Percentiles rank a stretch among this genome's conserved stretches.
Evolutionary conservation across 2,329 filamentous ascomycete genomes (phyloP).

Genomic region (Fusarium sp.): DNA sequence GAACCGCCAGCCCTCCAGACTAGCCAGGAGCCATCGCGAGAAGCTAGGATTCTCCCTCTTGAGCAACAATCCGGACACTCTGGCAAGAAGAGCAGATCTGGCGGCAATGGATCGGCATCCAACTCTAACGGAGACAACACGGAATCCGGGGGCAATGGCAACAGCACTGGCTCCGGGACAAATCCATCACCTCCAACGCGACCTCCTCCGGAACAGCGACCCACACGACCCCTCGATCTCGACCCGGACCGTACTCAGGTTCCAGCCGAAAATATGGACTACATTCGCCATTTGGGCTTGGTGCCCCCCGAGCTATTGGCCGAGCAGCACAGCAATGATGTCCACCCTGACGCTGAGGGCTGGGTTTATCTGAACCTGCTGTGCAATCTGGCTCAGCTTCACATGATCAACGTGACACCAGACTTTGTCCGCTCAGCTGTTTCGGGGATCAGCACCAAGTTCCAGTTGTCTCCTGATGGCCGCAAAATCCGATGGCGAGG

Average conservation of each 20-base stretch:
- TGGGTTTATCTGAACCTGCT: slow-evolving; percentile 88
- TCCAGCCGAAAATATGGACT: slow-evolving; percentile 82
- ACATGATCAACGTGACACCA: slow-evolving; percentile 85
- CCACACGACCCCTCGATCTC: slow-evolving; percentile 80
- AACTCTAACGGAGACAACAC: slow-evolving; percentile 63
- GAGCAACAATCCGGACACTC: slow-evolving; percentile 45
- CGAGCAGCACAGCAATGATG: slow-evolving; percentile 57
- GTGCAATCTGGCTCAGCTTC: slow-evolving; percentile 84
- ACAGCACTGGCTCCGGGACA: slow-evolving; percentile 40
- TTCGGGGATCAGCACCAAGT: slow-evolving; percentile 75
- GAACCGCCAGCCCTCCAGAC: slow-evolving; percentile 47
- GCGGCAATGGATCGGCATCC: slow-evolving; percentile 58
- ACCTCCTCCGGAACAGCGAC: slow-evolving; percentile 74
- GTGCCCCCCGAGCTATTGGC: slow-evolving; percentile 67
- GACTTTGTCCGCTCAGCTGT: slow-evolving; percentile 82
- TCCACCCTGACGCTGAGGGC: slow-evolving; percentile 73
- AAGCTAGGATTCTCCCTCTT: slow-evolving; percentile 60
- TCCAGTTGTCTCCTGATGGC: slow-evolving; percentile 82
- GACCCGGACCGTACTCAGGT: slow-evolving; percentile 83
- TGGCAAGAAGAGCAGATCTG: slow-evolving; percentile 56
- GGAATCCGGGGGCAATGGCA: slow-evolving; percentile 54
- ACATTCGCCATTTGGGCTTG: slow-evolving; percentile 80
- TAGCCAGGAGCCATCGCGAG: slow-evolving; percentile 53
- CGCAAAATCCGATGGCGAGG: slow-evolving; percentile 85
- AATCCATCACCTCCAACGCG: slow-evolving; percentile 56